These are phyloP conservation scores for Solanum sparsipilum DNA, from an alignment of 257 asterid genomes.

Conservation along the genomic window DNA sequence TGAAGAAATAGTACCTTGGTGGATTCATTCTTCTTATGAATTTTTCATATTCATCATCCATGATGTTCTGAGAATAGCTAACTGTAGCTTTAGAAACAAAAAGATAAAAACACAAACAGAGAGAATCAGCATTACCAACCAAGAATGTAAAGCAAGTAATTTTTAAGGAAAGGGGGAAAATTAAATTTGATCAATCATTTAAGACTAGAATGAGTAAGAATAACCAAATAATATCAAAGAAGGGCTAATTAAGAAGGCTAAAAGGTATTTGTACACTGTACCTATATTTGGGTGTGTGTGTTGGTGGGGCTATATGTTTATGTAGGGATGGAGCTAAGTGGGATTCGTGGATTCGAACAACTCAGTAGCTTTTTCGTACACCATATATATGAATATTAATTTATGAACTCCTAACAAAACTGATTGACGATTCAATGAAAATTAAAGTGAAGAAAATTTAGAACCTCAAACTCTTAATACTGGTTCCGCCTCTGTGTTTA, in stretches of 20 bases:
- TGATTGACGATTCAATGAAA: too few species aligned
- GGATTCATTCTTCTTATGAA: conserved; percentile 24
- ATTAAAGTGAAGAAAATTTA: too few species aligned
- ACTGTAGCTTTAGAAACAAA: background rate
- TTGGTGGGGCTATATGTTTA: background rate
- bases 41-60: conserved; percentile 23
- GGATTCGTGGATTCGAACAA: too few species aligned
- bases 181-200: conserved; percentile 1
- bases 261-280: background rate
- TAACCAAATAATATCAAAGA: background rate
- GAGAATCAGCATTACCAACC: conserved; percentile 7
- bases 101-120: background rate
- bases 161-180: background rate
- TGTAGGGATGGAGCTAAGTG: background rate
- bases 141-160: conserved; percentile 9
- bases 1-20: conserved; percentile 11
- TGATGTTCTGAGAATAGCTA: conserved; percentile 9
- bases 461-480: too few species aligned
- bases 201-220: background rate
- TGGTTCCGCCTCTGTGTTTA: too few species aligned
- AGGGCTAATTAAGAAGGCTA: conserved; percentile 5
- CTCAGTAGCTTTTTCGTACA: too few species aligned
- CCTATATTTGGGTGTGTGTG: background rate
- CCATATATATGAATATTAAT: too few species aligned
- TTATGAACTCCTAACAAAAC: too few species aligned